Evolutionary conservation across 1,284 basidiomycete species (phyloP).

Genomic region (Cryptococcus maquisensis): DNA sequence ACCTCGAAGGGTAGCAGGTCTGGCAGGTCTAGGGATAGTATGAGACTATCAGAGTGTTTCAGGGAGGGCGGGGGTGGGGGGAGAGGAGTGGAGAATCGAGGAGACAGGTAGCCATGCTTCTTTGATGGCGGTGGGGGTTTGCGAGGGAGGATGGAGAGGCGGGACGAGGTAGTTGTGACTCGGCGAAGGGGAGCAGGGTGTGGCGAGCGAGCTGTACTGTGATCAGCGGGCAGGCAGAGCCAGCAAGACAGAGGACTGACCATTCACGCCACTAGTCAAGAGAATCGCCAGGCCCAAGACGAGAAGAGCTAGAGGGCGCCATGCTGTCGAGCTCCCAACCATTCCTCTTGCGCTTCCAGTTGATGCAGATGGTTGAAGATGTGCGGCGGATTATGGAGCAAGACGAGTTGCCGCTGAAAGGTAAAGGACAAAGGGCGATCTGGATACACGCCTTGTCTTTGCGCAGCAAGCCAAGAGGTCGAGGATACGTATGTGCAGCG

Average conservation of each 20-base stretch:
- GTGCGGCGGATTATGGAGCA: background rate
- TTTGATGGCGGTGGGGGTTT: slow-evolving; percentile 8
- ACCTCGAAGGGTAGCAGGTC: slow-evolving; percentile 27
- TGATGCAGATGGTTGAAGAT: background rate
- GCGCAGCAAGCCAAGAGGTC: too few species aligned
- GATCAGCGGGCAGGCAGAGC: background rate
- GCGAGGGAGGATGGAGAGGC: slow-evolving; percentile 58
- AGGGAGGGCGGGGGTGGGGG: slow-evolving; percentile 29
- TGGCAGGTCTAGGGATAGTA: slow-evolving; percentile 32
- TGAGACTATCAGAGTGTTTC: slow-evolving; percentile 37
- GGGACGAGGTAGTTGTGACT: slow-evolving; percentile 26
- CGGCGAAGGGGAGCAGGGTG: slow-evolving; percentile 38
- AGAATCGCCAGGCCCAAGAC: slow-evolving; percentile 10
- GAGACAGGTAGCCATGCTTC: background rate
- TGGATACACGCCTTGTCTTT: background rate
- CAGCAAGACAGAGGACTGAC: slow-evolving; percentile 1
- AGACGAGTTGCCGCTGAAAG: background rate
- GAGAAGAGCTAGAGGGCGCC: slow-evolving; percentile 12
- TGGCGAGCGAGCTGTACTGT: slow-evolving; percentile 31
- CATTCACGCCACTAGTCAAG: slow-evolving; percentile 4
- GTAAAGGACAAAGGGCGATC: background rate
- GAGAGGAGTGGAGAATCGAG: slow-evolving; percentile 14
- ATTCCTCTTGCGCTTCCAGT: background rate
- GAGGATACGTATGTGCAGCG: too few species aligned
- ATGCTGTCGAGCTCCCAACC: background rate